Base-by-base conservation (phyloP, 2,329 filamentous ascomycete genomes). In the Beauveria brongniartii region DNA sequence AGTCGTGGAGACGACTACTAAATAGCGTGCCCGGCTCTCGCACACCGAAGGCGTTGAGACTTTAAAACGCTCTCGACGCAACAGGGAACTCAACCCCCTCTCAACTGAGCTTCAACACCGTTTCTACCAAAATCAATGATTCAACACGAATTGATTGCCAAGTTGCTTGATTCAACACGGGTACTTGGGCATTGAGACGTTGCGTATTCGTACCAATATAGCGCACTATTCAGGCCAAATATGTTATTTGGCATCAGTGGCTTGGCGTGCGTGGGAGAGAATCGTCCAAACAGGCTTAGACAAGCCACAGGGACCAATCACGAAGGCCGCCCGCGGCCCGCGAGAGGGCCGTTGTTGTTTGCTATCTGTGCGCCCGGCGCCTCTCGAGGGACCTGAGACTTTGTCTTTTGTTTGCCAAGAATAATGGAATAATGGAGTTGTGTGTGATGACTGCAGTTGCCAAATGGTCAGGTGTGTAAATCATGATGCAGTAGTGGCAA, bases 1-100 rank as follows among this genome's bases (percentile, higher is more conserved):
- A 82, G 79, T 66, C 79, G 80, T 48, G 79, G 81, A 26, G 72
- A 75, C 18, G 80, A 83, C 69, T 83, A 82, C 64, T 82, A 22
- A 22, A 22, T 22, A 69, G 68, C 46, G 28, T 51, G 9, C 18
- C n/a, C 50, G 22, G 9, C 8, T 12, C 5, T 20, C 28, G 55
- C 34, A 37, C 6, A 4, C 28, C n/a, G 18, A 14, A 40, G 14
- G 16, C n/a, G 22, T 18, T 16, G 34, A 37, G 34, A 14, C 34
- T 34, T 9, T 30, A 14, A 34, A 55, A 61, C 52, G 34, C 28
- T 28, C 22, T 54, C 30, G 18, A 30, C 41, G 43, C n/a, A 40
- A 8, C 16, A 24, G 18, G 16, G 26, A 28, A 24, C 10, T 55
- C 58, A 55, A 60, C 51, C n/a, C 30, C 44, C 43, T 6, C 34